Percentiles rank a stretch among this genome's conserved stretches.
These are phyloP conservation scores for Moesziomyces globuligerus DNA, from an alignment of 1,284 basidiomycete genomes.

Conservation along the genomic window DNA sequence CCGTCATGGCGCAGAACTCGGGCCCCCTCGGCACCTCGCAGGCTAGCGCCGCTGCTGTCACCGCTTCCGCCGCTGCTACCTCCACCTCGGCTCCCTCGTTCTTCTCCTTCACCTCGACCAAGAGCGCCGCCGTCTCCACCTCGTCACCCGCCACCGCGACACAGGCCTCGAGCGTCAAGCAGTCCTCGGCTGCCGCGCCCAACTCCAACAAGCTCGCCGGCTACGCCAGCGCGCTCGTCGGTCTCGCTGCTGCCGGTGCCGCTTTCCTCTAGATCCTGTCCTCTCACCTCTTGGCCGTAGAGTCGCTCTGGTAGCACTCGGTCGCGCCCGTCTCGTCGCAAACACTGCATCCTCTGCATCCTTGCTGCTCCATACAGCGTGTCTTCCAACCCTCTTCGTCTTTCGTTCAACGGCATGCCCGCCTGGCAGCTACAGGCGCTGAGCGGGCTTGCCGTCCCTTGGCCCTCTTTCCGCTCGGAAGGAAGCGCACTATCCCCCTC, in stretches of 20 bases:
- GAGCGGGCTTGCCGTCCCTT: no score
- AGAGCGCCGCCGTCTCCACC: slow-evolving; percentile 71
- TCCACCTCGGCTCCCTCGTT: slow-evolving; percentile 9
- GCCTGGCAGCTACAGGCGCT: no score
- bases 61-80: slow-evolving; percentile 12
- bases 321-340: background rate
- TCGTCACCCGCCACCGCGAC: slow-evolving; percentile 79
- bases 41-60: slow-evolving; percentile 13
- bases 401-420: slow-evolving; percentile 11
- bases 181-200: slow-evolving; percentile 19
- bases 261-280: slow-evolving; percentile 30
- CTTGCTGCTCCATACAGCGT: slow-evolving; percentile 2
- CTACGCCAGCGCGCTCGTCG: slow-evolving; percentile 32
- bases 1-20: slow-evolving; percentile 33
- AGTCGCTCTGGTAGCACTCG: slow-evolving; percentile 28
- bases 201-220: slow-evolving; percentile 19
- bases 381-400: slow-evolving; percentile 6
- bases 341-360: background rate
- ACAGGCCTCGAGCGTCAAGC: slow-evolving; percentile 22
- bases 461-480: no score
- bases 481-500: background rate
- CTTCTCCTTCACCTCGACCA: slow-evolving; percentile 12
- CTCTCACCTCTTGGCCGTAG: background rate
- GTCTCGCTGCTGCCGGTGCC: slow-evolving; percentile 37
- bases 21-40: slow-evolving; percentile 27